phyloP scores from a whole-genome alignment of 1,284 basidiomycete species.

The Moesziomyces sp. region DNA sequence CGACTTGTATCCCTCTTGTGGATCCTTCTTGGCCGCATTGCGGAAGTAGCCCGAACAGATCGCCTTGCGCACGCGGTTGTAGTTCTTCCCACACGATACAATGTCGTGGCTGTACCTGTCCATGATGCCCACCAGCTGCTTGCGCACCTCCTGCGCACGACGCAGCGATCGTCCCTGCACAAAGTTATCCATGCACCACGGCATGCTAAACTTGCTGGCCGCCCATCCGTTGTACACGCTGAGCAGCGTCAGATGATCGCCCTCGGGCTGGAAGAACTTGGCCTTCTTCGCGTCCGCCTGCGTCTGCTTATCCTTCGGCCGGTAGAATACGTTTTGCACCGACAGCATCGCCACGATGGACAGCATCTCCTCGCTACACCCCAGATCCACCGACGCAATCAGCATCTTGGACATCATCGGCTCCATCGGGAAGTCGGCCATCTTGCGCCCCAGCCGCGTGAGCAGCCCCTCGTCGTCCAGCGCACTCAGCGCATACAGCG shows the following conservation, averaged over 20 bases:
- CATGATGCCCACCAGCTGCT: constrained; percentile 98
- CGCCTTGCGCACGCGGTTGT: constrained; percentile 90
- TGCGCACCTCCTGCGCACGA: constrained; percentile 95
- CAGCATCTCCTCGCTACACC: constrained; percentile 95
- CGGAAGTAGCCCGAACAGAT: constrained; percentile 83
- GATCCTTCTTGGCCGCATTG: constrained; percentile 76
- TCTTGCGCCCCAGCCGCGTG: constrained; percentile 93
- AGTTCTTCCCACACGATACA: constrained; percentile 88
- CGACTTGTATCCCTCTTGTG: constrained; percentile 82
- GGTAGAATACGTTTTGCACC: constrained; percentile 95
- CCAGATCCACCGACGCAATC: constrained; percentile 93
- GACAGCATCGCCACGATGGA: constrained; percentile 98
- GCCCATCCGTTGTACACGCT: constrained; percentile 99
- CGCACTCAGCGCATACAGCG: constrained; percentile 92
- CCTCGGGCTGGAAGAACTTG: constrained; percentile 85
- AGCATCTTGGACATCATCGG: constrained; percentile 96
- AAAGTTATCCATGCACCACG: constrained; percentile 85
- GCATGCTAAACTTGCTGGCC: constrained; percentile 85
- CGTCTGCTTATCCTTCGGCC: constrained; percentile 97
- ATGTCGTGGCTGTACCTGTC: constrained; percentile 99
- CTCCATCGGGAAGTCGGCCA: constrained; percentile 99
- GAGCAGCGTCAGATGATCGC: constrained; percentile 92
- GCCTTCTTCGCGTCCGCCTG: constrained; percentile 99
- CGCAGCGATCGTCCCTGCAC: constrained; percentile 96
- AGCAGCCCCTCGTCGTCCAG: constrained; percentile 95